These are phyloP conservation scores for Spirogloea muscicola DNA, from an alignment of 139 green algal genomes.

Conservation along the genomic window DNA sequence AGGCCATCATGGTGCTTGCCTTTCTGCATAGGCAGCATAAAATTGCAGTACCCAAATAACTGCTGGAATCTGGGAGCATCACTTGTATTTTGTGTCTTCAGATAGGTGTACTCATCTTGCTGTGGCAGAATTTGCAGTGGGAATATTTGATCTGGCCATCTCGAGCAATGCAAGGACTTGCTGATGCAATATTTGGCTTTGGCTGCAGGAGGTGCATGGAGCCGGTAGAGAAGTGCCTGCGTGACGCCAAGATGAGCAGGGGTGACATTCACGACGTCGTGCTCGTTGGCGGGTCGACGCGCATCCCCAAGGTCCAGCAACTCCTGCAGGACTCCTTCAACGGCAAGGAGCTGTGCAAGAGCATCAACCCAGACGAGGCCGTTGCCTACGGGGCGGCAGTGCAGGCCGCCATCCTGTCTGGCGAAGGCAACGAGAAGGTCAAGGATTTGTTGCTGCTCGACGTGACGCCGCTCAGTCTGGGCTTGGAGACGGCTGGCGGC, in stretches of 20 bases:
- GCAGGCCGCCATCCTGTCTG: slow-evolving; percentile 90
- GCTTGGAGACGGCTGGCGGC: slow-evolving; percentile 91
- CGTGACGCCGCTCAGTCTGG: slow-evolving; percentile 89
- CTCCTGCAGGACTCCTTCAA: slow-evolving; percentile 99
- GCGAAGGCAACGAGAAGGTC: slow-evolving; percentile 88
- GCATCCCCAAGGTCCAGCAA: slow-evolving; percentile 97
- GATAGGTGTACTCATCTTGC: no score
- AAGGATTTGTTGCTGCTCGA: slow-evolving; percentile 98
- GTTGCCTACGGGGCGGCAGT: slow-evolving; percentile 98
- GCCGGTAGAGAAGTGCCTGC: slow-evolving; percentile 87
- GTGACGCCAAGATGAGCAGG: slow-evolving; percentile 90
- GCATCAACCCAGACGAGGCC: slow-evolving; percentile 98
- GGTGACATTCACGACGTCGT: slow-evolving; percentile 83
- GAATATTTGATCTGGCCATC: no score
- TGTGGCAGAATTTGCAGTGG: no score
- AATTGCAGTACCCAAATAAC: no score
- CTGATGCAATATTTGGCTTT: no score
- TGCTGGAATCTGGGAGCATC: slow-evolving; percentile 51
- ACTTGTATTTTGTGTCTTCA: no score
- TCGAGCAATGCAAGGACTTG: no score
- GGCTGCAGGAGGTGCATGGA: slow-evolving; percentile 99
- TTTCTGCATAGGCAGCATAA: no score
- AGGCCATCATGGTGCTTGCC: no score
- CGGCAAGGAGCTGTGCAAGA: slow-evolving; percentile 98
- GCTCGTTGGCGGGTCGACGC: slow-evolving; percentile 90